A percentile compares a stretch with the other conserved stretches of the same genome.
Conservation (phyloP, 1,139 yeast genomes). For the Yamadazyma buinensis region DNA sequence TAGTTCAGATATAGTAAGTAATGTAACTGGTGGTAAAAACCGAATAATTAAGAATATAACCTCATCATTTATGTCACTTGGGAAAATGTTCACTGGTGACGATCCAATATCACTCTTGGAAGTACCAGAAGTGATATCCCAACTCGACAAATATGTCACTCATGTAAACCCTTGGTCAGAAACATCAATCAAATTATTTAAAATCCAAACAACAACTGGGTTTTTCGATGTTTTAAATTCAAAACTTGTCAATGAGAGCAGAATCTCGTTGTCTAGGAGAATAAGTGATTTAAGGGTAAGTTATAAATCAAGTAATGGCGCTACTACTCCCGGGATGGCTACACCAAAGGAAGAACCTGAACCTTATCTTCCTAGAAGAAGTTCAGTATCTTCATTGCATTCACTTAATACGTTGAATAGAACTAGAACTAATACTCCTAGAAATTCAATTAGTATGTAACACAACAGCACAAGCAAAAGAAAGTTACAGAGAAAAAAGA, state of each 20-base stretch:
- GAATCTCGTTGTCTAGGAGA: conserved; percentile 46
- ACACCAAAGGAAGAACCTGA: conserved; percentile 34
- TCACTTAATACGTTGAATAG: conserved; percentile 42
- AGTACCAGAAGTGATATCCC: conserved; percentile 15
- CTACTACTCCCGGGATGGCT: conserved; percentile 18
- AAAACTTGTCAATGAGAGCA: conserved; percentile 31
- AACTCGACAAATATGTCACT: conserved; percentile 27
- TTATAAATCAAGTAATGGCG: conserved; percentile 22
- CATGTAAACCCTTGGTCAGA: conserved; percentile 56
- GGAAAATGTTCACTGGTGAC: conserved; percentile 38
- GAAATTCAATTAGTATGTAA: conserved; percentile 36
- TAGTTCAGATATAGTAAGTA: conserved; percentile 26
- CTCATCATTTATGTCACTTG: conserved; percentile 40
- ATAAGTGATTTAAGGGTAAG: conserved; percentile 41
- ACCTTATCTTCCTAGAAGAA: conserved; percentile 15
- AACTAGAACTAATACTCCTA: conserved; percentile 35
- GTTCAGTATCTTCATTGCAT: conserved; percentile 39
- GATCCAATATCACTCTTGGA: conserved; percentile 11
- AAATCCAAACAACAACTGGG: conserved; percentile 40
- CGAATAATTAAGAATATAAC: conserved; percentile 34
- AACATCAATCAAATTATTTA: conserved; percentile 60
- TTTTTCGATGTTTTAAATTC: conserved; percentile 30
- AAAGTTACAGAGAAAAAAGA: too few species aligned
- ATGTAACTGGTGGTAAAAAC: conserved; percentile 22
- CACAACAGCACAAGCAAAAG: too few species aligned